Evolutionary conservation across 2,329 filamentous ascomycete species (phyloP), one percentile per base, ranked within the genome.

Genomic region (Ophiosphaerella herpotricha): DNA sequence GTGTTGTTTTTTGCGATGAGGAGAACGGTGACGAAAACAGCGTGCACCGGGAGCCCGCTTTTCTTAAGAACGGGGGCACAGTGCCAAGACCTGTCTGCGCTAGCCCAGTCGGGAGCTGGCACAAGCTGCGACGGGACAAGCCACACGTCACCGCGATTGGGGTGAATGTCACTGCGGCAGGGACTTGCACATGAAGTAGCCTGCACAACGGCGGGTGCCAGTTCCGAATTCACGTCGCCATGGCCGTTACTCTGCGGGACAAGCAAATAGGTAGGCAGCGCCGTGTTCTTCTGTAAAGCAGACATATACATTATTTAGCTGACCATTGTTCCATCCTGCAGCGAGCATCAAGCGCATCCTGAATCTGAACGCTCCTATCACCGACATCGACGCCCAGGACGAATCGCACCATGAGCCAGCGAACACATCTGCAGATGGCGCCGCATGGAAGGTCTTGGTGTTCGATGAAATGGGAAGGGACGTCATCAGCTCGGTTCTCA

Each of bases 261-360:
- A 84, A 85, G 68, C 87, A 90, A 79, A 85, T 89, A 53, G 61
- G 66, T 66, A 63, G 26, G 29, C 14, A 18, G 21, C 39, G 40
- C n/a, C 39, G 23, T 9, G 8, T 23, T 14, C 24, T 14, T 18
- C 14, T 34, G 11, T 21, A 21, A 21, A 21, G 18, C 18, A 21
- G 18, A 21, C 4, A 21, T 18, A 18, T 4, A 21, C 18, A 21
- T 21, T 21, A 21, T 21, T 21, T 21, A 21, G n/a, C 14, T 16
- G 12, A 7, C 7, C 14, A 14, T 21, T 58, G 47, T 4, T 7
- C 52, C 49, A 46, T 29, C 16, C 11, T 35, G 23, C 59, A 96
- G 92, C 88, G 42, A 93, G 93, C 14, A 91, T 99, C 67, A 91
- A 96, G 79, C 93, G 91, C 76, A 91, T 99, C 67, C 85, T 99